Base-by-base conservation (phyloP, 495 filamentous ascomycete species). In the Cenococcum geophilum region DNA sequence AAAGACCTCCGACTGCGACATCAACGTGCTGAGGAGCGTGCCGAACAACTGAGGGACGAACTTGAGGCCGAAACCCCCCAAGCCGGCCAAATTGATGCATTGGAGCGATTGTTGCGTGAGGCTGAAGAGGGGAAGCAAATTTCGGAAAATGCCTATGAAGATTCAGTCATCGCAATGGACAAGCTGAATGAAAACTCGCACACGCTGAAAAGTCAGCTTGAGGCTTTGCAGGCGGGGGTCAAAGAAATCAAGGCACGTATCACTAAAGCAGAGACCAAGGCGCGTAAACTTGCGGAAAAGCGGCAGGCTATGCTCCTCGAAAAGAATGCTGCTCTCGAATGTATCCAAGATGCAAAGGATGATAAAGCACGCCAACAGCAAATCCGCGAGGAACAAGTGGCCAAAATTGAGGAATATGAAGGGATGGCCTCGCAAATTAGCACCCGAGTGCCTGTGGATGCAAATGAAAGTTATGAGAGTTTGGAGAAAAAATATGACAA, bases 401-500 rank as follows among this genome's bases (percentile, higher is more conserved):
- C 71, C 2, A 61, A 61, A 1, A 78, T 92, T 16, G 67, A 74
- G 0, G 74, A 83, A 0, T 86, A 82, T 65, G 82, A 64, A n/a
- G 70, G 70, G 18, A 72, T 86, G 60, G 91, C 91, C 48, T 68
- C 67, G 60, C 35, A 72, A 54, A 69, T 91, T 22, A 86, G 76
- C 32, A 62, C 72, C 43, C 82, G 91, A 42, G 82, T 92, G 60
- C 70, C 79, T 11, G 79, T 96, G 52, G 82, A 84, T 43, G 76
- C 80, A 55, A 84, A 84, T n/a, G 83, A 90, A 70, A 93, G 86
- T 0, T 53, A 75, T 5, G 64, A 73, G 4, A 83, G 79, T 47
- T 73, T 97, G 4, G 82, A 87, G 43, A 79, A 75, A 51, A 88
- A 87, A 68, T 78, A 88, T 42, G 73, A 80, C 0, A 81, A 78